These are phyloP conservation scores for Noccaea caerulescens DNA, from an alignment of 345 rosid species.

Conservation along the genomic window DNA sequence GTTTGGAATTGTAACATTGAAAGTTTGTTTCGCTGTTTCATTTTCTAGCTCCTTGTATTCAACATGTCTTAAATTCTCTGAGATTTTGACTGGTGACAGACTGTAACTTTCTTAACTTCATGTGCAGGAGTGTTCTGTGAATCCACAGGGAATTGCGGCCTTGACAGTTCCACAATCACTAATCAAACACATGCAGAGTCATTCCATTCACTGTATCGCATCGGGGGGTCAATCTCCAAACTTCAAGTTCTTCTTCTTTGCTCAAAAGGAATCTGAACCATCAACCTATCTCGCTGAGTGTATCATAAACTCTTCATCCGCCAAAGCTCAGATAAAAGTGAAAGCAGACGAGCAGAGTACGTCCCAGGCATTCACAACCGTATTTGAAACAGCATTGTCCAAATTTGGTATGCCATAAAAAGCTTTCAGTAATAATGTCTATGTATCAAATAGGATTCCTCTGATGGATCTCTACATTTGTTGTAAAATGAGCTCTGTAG, in stretches of 20 bases:
- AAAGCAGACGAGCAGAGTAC: conserved; percentile 85
- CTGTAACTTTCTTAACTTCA: conserved; percentile 22
- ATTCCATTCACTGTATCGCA: conserved; percentile 89
- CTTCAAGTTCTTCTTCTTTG: conserved; percentile 94
- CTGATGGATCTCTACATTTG: conserved; percentile 26
- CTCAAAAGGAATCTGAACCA: conserved; percentile 77
- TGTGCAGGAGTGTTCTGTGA: conserved; percentile 65
- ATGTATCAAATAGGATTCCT: conserved; percentile 26
- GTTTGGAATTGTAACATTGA: neutral
- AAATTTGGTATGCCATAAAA: conserved; percentile 55
- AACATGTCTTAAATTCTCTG: neutral
- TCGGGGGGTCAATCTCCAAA: conserved; percentile 91
- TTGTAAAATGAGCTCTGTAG: conserved; percentile 39
- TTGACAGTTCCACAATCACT: conserved; percentile 77
- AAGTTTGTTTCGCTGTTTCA: neutral
- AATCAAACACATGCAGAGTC: conserved; percentile 79
- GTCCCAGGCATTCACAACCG: conserved; percentile 58
- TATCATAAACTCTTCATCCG: conserved; percentile 77
- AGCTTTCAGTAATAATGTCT: too few species aligned
- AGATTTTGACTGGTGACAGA: neutral
- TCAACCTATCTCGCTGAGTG: conserved; percentile 78
- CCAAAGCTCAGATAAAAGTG: conserved; percentile 73
- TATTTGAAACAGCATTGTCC: conserved; percentile 73
- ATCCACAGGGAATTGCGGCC: conserved; percentile 72
- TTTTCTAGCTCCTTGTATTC: neutral